Base-by-base conservation (phyloP, 495 filamentous ascomycete species). In the Trichoderma reesei region DNA sequence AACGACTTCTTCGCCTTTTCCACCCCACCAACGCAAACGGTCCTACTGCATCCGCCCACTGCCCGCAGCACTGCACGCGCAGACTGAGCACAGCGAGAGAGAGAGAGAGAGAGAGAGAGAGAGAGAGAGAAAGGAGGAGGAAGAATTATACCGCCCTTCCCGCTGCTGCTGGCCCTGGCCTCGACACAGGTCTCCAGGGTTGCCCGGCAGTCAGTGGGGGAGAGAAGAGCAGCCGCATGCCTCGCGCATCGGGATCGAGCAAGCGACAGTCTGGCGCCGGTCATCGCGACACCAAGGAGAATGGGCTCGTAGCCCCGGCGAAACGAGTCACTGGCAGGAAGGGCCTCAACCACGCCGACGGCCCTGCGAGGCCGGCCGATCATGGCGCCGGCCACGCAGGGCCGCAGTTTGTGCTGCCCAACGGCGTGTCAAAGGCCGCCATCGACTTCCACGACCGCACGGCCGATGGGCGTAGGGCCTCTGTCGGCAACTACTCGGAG, bases 211-310 rank as follows among this genome's bases (percentile, higher is more conserved):
- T 26, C 41, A 42, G 42, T 42, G 41, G 41, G 61, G 18, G 37
- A 42, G 61, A 41, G 41, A 36, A 11, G 5, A 38, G 13, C 60
- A 20, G 31, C 33, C 41, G 78, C 76, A 91, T 91, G 89, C 86
- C 88, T 86, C 86, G 85, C 77, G 74, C 75, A 71, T 83, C 85
- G 80, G 81, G 66, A 69, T 78, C 84, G 76, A 77, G 84, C 77
- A 88, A 88, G 82, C 81, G 83, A 84, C 80, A 82, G 73, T 76
- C 82, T 78, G 82, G 81, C 70, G 80, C 80, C 72, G 86, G 83
- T 76, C 78, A 82, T 73, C 84, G 86, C 77, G 90, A 89, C 81
- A 90, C 85, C 72, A 85, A 88, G 71, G 91, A 96, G 77, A 91
- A 88, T 87, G 91, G 92, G 69, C 78, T 90, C 69, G 88, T 89